Percentiles rank a stretch among this genome's conserved stretches.
Conservation (phyloP, 352 stramenopile genomes). For the Pythium sp. region DNA sequence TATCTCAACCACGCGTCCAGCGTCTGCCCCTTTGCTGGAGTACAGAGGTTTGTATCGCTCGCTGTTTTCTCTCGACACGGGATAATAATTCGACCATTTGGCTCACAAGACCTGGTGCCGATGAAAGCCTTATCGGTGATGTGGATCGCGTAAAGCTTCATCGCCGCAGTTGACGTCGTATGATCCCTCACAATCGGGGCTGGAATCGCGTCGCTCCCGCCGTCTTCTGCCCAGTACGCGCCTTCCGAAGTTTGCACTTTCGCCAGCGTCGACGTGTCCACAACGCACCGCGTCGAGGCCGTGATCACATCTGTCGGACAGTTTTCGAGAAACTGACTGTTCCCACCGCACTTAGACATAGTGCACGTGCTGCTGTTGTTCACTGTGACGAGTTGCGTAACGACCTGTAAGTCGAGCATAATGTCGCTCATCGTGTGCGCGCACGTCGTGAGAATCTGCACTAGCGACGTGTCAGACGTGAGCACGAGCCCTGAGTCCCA, state of each 20-base stretch:
- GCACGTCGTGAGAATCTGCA: slow-evolving; percentile 64
- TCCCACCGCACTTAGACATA: slow-evolving; percentile 37
- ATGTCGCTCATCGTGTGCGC: slow-evolving; percentile 58
- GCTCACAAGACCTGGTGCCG: slow-evolving; percentile 44
- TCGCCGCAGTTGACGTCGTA: slow-evolving; percentile 19
- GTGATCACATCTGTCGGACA: slow-evolving; percentile 37
- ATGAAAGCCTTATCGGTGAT: slow-evolving; percentile 39
- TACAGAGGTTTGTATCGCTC: slow-evolving; percentile 48
- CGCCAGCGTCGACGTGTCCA: slow-evolving; percentile 33
- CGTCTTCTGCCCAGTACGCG: slow-evolving; percentile 67
- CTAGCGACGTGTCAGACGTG: slow-evolving; percentile 27
- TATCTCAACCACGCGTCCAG: slow-evolving; percentile 65
- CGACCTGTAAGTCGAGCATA: slow-evolving; percentile 37
- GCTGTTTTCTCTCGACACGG: slow-evolving; percentile 53
- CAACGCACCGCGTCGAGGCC: slow-evolving; percentile 39
- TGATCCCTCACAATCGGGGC: slow-evolving; percentile 54
- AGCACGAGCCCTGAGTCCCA: slow-evolving; percentile 73
- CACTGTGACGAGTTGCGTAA: slow-evolving; percentile 26
- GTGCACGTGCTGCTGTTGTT: slow-evolving; percentile 19
- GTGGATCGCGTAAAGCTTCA: slow-evolving; percentile 61
- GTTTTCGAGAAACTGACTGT: slow-evolving; percentile 46
- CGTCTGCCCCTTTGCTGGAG: slow-evolving; percentile 24
- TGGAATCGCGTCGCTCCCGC: slow-evolving; percentile 41
- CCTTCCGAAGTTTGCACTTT: slow-evolving; percentile 24
- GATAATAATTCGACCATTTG: slow-evolving; percentile 58